These are phyloP conservation scores for Caryopteris hybrid DNA, from an alignment of 305 asterid genomes.

Conservation along the genomic window DNA sequence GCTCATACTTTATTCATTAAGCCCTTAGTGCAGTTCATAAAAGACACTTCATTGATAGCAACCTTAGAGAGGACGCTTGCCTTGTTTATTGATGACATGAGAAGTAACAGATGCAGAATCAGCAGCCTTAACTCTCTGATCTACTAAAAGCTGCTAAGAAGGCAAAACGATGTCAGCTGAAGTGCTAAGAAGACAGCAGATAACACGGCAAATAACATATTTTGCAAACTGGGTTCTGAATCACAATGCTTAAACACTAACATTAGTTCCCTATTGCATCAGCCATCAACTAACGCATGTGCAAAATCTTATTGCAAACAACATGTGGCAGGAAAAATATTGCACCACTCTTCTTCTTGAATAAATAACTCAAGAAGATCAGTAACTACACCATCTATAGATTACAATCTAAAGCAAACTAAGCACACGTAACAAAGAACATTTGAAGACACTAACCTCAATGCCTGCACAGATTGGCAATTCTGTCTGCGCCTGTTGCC, in stretches of 20 bases:
- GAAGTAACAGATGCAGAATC: conserved; percentile 46
- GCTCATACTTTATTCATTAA: conserved; percentile 1
- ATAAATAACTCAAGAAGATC: too few relatives aligned
- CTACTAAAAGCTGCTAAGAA: conserved; percentile 63
- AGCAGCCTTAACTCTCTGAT: conserved; percentile 33
- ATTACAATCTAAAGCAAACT: background rate
- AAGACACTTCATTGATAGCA: conserved; percentile 8
- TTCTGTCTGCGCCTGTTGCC: conserved; percentile 44
- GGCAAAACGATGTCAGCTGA: conserved; percentile 14
- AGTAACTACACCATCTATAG: background rate
- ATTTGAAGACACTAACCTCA: conserved; percentile 54
- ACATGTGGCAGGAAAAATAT: too few relatives aligned
- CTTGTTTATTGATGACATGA: conserved; percentile 51
- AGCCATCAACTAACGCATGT: too few relatives aligned
- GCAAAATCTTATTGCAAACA: too few relatives aligned
- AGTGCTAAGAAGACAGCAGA: conserved; percentile 9
- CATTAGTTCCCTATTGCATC: background rate
- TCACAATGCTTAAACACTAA: background rate
- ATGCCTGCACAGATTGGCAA: conserved; percentile 83
- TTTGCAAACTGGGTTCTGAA: too few relatives aligned
- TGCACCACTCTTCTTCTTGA: too few relatives aligned
- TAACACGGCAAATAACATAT: background rate
- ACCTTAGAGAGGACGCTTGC: conserved; percentile 25
- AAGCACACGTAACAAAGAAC: background rate
- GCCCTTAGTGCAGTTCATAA: background rate